Base-by-base conservation (phyloP, 2,329 filamentous ascomycete species). In the Calonectria ilicicola region DNA sequence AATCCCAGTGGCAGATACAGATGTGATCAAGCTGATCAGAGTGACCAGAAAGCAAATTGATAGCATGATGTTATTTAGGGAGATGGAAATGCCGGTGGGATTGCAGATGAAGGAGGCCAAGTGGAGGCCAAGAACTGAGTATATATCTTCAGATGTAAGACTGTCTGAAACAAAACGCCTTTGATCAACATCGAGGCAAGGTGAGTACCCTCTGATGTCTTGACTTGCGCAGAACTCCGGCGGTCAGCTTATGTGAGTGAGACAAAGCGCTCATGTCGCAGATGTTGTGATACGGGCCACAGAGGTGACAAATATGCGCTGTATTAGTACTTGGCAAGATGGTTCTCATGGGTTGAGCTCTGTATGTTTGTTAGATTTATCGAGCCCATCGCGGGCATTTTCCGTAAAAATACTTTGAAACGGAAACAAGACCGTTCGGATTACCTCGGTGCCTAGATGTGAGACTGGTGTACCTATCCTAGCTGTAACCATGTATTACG, bases 1-100 rank as follows among this genome's bases (percentile, higher is more conserved):
- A 21, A 79, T 65, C 0, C 77, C 77, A 0, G 74, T 77, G 6
- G 74, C 64, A 5, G 68, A 66, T 17, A 60, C 27, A 4, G 64
- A 73, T 3, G 44, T 53, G 14, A 70, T 17, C 26, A 75, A 32
- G 63, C 46, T 49, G 15, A 46, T 49, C 19, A 72, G 47, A 17
- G 64, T 42, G 38, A 26, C 35, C 1, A 38, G 17, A 19, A 35
- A 15, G 32, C 32, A 40, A 47, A 67, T 27, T 6, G 58, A 44
- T 44, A 40, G 58, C 67, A 73, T 73, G 47, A 26, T 44, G 29
- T 32, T 21, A 7, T n/a, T 17, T 17, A 23, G 9, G 10, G 23
- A 32, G 32, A 3, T 21, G 9, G 7, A 35, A 12, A 2, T 44
- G 8, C 19, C 10, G 17, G 2, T 5, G 15, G 17, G 7, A 21